Base-by-base conservation (phyloP, 768 basidiomycete species). In the Kwoniella shandongensis region DNA sequence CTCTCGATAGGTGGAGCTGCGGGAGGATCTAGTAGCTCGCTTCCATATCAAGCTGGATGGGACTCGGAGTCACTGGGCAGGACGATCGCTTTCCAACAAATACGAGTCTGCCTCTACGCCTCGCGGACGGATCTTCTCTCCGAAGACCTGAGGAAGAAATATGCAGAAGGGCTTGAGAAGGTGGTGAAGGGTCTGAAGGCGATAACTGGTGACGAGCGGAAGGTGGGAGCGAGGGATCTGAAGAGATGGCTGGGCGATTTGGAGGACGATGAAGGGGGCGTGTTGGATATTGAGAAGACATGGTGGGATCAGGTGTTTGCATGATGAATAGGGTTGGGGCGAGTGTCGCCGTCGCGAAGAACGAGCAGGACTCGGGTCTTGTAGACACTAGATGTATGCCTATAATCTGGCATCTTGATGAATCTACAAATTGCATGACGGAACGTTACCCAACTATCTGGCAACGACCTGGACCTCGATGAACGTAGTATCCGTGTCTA, bases 21-120 rank as follows among this genome's bases (percentile, higher is more conserved):
- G 12, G 32, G n/a, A 17, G 53, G 32, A 29, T 13, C 15, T 26
- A 22, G 17, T 10, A 47, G 42, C 11, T 57, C 47, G 1, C 17
- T 67, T 7, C 68, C 72, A 1, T 54, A 58, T n/a, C 61, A 56
- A 5, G 30, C 56, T 29, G 74, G 74, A 11, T 76, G 74, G 72
- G 72, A 76, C 51, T 53, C 42, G 7, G 74, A 76, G 52, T 29
- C 57, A 0, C 57, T 76, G 8, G 63, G 46, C 1, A 54, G 63
- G 42, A 59, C 53, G 15, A 62, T 64, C 30, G 40, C 59, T 1
- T 51, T 76, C 11, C 67, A 68, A 22, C 61, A 66, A 22, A 29
- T 74, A 2, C 23, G 66, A 25, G 55, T 54, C 26, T 63, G 61
- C 32, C 42, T 63, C 18, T 61, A 46, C 35, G 71, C 55, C 3